Base-by-base conservation (phyloP, 108 stramenopile genomes). In the Pseudonitzschia delicatissima region DNA sequence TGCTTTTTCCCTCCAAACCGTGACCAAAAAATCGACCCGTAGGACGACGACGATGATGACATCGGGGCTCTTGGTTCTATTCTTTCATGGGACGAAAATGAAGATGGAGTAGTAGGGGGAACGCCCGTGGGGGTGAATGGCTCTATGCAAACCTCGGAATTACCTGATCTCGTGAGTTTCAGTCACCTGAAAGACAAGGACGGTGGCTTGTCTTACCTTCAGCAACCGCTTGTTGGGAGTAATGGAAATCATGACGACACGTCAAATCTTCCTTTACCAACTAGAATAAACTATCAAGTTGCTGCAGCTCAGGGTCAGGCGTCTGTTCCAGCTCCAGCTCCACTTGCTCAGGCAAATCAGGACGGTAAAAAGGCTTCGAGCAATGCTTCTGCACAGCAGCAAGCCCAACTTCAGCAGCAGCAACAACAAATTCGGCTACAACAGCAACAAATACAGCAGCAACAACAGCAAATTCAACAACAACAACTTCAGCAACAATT, bases 71-170 rank as follows among this genome's bases (percentile, higher is more conserved):
- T 84, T 35, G 81, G 79, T 6, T 79, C 78, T 21, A 78, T 85
- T 55, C 72, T 85, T 27, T 77, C 80, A 7, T 82, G 80, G 84
- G 84, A 85, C 39, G 84, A 85, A 33, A 75, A 84, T 28, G 83
- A 84, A 33, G 80, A 84, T 50, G 74, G 66, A 36, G 71, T 26
- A 13, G 63, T 62, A 18, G 53, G 52, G 2, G 53, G 32, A 53
- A 37, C 65, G 17, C 53, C 53, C 31, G 53, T 55, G 5, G 53
- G 53, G 18, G 53, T 55, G 53, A 55, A 55, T 55, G 57, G 20
- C 5, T 52, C 66, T 35, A 32, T 53, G 34, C 44, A 21, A 5
- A 44, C 4, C n/a, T 52, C 66, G 32, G 48, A 55, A 29, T 35
- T 66, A 45, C 63, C 63, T 5, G 71, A 72, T 34, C 64, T 72